Base-by-base conservation (phyloP, 306 rosid genomes). In the Ochetophila trinervis region DNA sequence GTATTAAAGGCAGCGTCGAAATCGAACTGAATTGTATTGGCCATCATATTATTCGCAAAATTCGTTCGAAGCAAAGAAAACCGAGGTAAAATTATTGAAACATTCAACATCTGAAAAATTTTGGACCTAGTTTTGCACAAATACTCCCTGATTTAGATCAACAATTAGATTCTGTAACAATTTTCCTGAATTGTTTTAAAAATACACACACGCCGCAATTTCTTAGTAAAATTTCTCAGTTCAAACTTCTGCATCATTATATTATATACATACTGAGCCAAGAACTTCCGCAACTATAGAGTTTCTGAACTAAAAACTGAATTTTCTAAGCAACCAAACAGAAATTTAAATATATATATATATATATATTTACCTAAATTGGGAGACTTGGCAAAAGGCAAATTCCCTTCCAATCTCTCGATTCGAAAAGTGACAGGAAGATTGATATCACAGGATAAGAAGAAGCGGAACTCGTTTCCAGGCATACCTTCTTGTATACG, bases 391-490 rank as follows among this genome's bases (percentile, higher is more conserved):
- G 77, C 53, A 40, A 75, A 75, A 65, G 84, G 87, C 49, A 90
- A 82, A 74, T 54, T 71, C 48, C 99, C 99, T 66, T 93, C 99
- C 23, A 93, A 80, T 49, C 86, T 74, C 34, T 93, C 91, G 49
- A 90, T 81, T 21, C 91, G 89, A 72, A 93, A 86, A 54, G 94
- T 90, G 8, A 87, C 86, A 0, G 96, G 97, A 64, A 93, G 96
- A 65, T 87, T 90, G 77, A 93, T 93, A 63, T 93, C 99, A 72
- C 99, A 90, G 14, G 99, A 90, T 84, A 93, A 69, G 87, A 90
- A 90, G 90, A 93, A 93, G 51, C 99, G 84, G 74, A 93, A 93
- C 81, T 93, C 99, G 83, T 83, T 90, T 30, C 90, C 93, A 11
- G 73, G 76, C 98, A 93, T 93, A 24, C 55, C 24, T 60, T 14